Conservation (phyloP, 2,329 filamentous ascomycete species). For the Cryphonectria parasitica region DNA sequence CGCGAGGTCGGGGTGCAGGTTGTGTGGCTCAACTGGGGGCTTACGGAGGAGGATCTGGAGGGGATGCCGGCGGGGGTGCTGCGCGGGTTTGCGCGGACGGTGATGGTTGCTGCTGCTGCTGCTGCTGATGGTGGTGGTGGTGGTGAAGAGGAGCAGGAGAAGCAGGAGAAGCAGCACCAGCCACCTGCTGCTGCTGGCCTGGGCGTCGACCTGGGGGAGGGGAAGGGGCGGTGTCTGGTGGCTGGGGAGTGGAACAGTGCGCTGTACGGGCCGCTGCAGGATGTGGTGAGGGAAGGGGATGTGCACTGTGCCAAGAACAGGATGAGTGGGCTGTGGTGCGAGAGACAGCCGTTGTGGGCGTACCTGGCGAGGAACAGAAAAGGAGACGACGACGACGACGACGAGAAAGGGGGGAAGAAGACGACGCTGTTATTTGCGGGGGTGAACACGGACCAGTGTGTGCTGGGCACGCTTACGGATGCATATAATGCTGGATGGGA, state of each 20-base stretch:
- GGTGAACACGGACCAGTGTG: conserved; percentile 66
- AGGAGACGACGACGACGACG: conserved; percentile 35
- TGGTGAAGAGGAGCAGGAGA: neutral
- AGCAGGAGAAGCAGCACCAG: neutral
- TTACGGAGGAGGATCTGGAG: conserved; percentile 54
- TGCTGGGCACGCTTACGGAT: conserved; percentile 59
- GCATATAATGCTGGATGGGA: conserved; percentile 60
- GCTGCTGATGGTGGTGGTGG: neutral
- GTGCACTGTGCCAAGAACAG: conserved; percentile 60
- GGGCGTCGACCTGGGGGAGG: conserved; percentile 51
- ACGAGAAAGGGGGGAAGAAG: conserved; percentile 36
- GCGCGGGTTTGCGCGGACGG: conserved; percentile 50
- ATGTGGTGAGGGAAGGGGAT: conserved; percentile 45
- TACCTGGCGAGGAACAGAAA: conserved; percentile 39
- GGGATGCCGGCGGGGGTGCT: conserved; percentile 54
- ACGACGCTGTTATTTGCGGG: conserved; percentile 60
- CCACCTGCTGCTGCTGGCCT: conserved; percentile 38
- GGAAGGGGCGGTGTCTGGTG: conserved; percentile 52
- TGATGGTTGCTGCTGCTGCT: conserved; percentile 36
- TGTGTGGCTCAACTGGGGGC: conserved; percentile 62
- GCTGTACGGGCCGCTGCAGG: conserved; percentile 51
- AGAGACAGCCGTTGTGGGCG: conserved; percentile 46
- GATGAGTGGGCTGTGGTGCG: conserved; percentile 60
- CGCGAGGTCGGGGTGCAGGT: conserved; percentile 54
- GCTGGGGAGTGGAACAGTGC: conserved; percentile 60